Conservation (phyloP, 2,329 filamentous ascomycete species). For the Aureobasidium subglaciale region DNA sequence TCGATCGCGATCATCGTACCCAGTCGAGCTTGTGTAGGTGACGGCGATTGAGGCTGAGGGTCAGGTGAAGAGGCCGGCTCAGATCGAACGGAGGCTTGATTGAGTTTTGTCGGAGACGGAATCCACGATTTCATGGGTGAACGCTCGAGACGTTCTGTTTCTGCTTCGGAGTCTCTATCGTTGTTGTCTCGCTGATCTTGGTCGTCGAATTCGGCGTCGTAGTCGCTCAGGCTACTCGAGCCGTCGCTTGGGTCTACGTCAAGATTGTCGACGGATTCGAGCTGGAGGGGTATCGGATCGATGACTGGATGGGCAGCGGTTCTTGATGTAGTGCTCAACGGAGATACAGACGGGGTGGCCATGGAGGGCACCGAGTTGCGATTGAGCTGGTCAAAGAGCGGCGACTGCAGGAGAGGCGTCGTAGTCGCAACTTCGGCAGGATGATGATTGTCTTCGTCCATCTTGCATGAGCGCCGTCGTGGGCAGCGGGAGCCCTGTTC, state of each 20-base stretch:
- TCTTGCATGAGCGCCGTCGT: constrained; percentile 5
- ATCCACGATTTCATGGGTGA: constrained; percentile 36
- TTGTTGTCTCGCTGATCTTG: constrained; percentile 21
- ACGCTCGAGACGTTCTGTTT: constrained; percentile 86
- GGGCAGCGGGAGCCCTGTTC: constrained; percentile 12
- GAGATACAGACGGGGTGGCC: constrained; percentile 29
- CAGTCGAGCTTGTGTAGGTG: background rate
- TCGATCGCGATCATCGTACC: background rate
- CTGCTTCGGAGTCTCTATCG: constrained; percentile 72
- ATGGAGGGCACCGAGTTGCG: no score
- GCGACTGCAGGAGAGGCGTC: background rate
- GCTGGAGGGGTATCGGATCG: background rate
- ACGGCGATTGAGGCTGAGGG: constrained; percentile 9
- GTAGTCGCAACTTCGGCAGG: background rate
- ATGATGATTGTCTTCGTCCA: background rate
- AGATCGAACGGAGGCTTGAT: constrained; percentile 43
- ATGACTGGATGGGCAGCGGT: background rate
- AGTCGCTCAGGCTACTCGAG: constrained; percentile 89
- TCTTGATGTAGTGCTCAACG: constrained; percentile 26
- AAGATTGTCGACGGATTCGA: background rate
- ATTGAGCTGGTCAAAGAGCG: constrained; percentile 1
- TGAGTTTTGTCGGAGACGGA: constrained; percentile 63
- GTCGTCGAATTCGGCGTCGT: constrained; percentile 73
- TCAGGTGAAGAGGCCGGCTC: constrained; percentile 25
- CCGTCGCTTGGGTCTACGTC: constrained; percentile 34